These are phyloP conservation scores for Akanthomyces lecanii DNA, from an alignment of 2,329 filamentous ascomycete genomes.

Conservation along the genomic window DNA sequence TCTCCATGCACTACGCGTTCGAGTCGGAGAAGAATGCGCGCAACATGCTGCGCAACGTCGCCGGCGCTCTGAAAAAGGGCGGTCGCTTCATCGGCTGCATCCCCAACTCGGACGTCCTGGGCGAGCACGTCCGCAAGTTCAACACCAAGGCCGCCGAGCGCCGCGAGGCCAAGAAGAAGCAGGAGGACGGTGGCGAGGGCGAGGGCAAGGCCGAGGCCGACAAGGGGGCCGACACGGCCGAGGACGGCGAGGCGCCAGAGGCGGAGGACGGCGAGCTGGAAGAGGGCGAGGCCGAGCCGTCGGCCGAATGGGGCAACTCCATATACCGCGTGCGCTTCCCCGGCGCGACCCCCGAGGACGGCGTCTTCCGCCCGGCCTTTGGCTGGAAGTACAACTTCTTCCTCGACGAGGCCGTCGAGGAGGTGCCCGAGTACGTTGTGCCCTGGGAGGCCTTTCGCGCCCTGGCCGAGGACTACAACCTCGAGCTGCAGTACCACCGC, in stretches of 20 bases:
- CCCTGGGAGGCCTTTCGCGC: constrained; percentile 97
- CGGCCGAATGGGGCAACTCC: constrained; percentile 84
- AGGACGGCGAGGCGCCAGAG: constrained; percentile 21
- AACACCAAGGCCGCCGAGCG: constrained; percentile 51
- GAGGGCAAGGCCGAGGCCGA: constrained; percentile 8
- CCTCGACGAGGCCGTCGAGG: constrained; percentile 91
- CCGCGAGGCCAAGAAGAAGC: constrained; percentile 39
- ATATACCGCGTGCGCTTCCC: constrained; percentile 91
- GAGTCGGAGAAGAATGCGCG: constrained; percentile 86
- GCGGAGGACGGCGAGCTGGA: constrained; percentile 46
- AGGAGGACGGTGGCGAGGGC: constrained; percentile 16
- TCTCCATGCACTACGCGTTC: constrained; percentile 98
- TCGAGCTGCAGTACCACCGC: constrained; percentile 92
- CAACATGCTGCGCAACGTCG: constrained; percentile 90
- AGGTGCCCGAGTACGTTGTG: constrained; percentile 95
- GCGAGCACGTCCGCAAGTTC: constrained; percentile 70
- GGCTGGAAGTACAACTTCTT: constrained; percentile 99
- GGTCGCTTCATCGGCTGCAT: constrained; percentile 93
- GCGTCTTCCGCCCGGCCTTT: constrained; percentile 88
- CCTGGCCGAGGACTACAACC: constrained; percentile 91
- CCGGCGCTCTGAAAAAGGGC: constrained; percentile 85
- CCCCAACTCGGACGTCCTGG: constrained; percentile 92
- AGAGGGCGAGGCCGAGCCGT: constrained; percentile 59
- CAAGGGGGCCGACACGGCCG: constrained; percentile 21
- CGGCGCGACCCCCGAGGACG: constrained; percentile 74